Evolutionary conservation across 441 rosid species (phyloP).

Genomic region (Brassica hybrid): DNA sequence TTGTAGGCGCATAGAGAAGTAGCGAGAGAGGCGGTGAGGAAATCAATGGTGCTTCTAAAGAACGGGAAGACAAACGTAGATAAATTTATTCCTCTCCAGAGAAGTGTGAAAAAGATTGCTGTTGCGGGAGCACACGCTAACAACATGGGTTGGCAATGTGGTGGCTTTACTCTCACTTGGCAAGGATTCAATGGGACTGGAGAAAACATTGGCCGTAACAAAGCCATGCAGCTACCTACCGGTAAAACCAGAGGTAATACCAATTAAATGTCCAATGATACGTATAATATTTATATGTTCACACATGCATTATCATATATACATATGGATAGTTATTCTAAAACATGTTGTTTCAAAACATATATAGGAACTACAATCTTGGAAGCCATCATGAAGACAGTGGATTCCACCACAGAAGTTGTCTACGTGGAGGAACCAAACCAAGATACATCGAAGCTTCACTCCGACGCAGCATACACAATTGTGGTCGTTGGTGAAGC

Average conservation of each 20-base stretch:
- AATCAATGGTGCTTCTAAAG: constrained; percentile 47
- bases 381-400: constrained; percentile 28
- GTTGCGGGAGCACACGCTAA: constrained; percentile 41
- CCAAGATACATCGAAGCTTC: constrained; percentile 38
- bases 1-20: constrained; percentile 41
- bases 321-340: not conserved
- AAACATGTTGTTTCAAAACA: not conserved
- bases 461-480: constrained; percentile 38
- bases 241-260: constrained; percentile 40
- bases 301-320: not conserved
- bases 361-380: constrained; percentile 40
- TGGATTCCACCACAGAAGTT: constrained; percentile 41
- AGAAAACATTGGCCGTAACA: constrained; percentile 27
- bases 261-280: not conserved
- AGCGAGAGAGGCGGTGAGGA: constrained; percentile 46
- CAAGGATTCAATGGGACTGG: constrained; percentile 47
- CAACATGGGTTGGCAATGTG: constrained; percentile 48
- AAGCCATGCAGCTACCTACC: constrained; percentile 11
- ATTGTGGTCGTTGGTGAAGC: constrained; percentile 41
- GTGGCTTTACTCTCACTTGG: constrained; percentile 46
- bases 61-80: constrained; percentile 35
- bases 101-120: constrained; percentile 36
- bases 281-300: not conserved
- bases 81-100: constrained; percentile 36
- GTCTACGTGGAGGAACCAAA: constrained; percentile 38